phyloP scores from a whole-genome alignment of 345 rosid species.

The Pistacia atlantica region DNA sequence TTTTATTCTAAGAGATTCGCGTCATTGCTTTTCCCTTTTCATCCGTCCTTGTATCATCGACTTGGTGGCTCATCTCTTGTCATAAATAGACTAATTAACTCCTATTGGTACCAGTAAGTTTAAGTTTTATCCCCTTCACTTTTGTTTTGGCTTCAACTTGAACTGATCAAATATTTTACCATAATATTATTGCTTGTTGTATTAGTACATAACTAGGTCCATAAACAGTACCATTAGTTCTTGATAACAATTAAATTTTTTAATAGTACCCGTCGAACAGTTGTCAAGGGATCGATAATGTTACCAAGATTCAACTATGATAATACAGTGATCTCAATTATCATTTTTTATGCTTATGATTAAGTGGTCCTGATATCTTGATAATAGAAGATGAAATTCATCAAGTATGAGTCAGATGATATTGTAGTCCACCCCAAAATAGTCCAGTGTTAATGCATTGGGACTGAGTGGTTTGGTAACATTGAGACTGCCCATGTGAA shows the following conservation, averaged over 20 bases:
- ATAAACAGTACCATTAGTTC: too few species aligned
- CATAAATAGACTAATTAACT: constrained; percentile 19
- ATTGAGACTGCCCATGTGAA: constrained; percentile 29
- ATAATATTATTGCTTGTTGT: too few species aligned
- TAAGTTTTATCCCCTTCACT: not conserved
- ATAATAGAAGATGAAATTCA: constrained; percentile 8
- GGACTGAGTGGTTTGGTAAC: constrained; percentile 16
- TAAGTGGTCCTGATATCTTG: constrained; percentile 25
- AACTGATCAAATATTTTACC: not conserved
- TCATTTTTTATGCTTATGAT: constrained; percentile 14
- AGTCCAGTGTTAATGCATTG: constrained; percentile 4
- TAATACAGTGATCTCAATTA: constrained; percentile 7
- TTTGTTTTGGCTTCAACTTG: constrained; percentile 13
- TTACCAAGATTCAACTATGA: too few species aligned
- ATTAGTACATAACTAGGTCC: too few species aligned
- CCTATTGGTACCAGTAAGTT: constrained; percentile 12
- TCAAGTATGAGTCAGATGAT: not conserved
- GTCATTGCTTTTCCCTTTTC: constrained; percentile 24
- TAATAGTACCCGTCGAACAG: too few species aligned
- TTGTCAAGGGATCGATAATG: too few species aligned
- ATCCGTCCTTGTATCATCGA: constrained; percentile 33
- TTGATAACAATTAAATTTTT: too few species aligned
- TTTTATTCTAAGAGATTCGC: constrained; percentile 22
- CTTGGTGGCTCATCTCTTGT: constrained; percentile 34
- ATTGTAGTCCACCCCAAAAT: not conserved